These are phyloP conservation scores for Erigeron philadelphicus DNA, from an alignment of 140 eudicot species.

Conservation along the genomic window DNA sequence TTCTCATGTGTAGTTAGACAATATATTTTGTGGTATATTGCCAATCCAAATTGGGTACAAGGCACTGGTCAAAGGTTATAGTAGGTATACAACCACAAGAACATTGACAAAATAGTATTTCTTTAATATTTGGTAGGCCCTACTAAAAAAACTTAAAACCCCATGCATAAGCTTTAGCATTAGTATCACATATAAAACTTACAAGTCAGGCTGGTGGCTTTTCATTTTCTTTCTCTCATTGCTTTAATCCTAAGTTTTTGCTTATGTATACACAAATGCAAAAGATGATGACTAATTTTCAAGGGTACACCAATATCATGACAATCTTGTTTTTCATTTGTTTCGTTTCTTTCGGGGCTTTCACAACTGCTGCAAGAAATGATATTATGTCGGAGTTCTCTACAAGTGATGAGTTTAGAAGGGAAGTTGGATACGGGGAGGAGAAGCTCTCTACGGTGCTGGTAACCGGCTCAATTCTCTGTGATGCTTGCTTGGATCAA, in stretches of 20 bases:
- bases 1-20: constrained; percentile 15
- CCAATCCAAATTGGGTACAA: constrained; percentile 34
- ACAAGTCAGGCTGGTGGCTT: constrained; percentile 43
- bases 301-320: constrained; percentile 17
- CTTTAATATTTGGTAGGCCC: constrained; percentile 5
- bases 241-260: constrained; percentile 36
- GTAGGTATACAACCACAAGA: constrained; percentile 36
- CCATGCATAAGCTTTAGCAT: constrained; percentile 24
- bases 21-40: constrained; percentile 21
- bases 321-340: constrained; percentile 24
- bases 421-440: constrained; percentile 78
- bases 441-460: constrained; percentile 81
- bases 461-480: constrained; percentile 47
- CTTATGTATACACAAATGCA: constrained; percentile 18
- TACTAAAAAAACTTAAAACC: constrained; percentile 16
- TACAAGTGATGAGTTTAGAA: constrained; percentile 40
- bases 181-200: constrained; percentile 16
- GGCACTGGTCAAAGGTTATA: constrained; percentile 34
- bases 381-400: constrained; percentile 27
- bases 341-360: constrained; percentile 30
- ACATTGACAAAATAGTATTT: constrained; percentile 24
- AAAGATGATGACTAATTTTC: constrained; percentile 33
- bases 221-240: constrained; percentile 49
- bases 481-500: constrained; percentile 32
- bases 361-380: constrained; percentile 6